Evolutionary conservation across 352 stramenopile species (phyloP).

Genomic region (Peronosclerospora sorghi): DNA sequence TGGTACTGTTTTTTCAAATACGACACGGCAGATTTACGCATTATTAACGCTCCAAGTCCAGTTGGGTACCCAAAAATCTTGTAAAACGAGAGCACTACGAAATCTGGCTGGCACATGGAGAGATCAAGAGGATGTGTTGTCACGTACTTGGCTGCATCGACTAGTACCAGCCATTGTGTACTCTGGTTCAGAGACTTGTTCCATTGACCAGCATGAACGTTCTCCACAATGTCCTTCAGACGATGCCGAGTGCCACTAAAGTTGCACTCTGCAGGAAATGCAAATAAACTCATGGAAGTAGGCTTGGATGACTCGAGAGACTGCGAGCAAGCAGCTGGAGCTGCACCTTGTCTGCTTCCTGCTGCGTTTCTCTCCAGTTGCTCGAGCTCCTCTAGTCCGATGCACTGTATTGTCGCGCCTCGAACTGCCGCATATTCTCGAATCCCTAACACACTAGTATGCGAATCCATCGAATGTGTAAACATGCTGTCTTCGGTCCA

Average conservation of each 20-base stretch:
- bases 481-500: constrained; percentile 20
- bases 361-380: not conserved
- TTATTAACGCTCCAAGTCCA: constrained; percentile 48
- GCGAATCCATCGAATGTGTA: constrained; percentile 40
- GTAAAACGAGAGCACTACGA: constrained; percentile 75
- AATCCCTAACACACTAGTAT: constrained; percentile 58
- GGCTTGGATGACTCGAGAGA: not conserved
- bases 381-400: not conserved
- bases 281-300: not conserved
- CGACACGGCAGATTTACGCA: constrained; percentile 25
- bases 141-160: constrained; percentile 65
- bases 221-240: constrained; percentile 25
- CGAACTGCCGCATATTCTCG: not conserved
- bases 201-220: constrained; percentile 20
- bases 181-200: constrained; percentile 2
- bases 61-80: constrained; percentile 75
- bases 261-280: constrained; percentile 29
- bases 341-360: not conserved
- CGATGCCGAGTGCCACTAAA: constrained; percentile 53
- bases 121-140: constrained; percentile 48
- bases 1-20: constrained; percentile 47
- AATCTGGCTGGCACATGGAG: constrained; percentile 32
- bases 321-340: not conserved
- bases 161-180: constrained; percentile 42
- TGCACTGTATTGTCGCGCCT: not conserved